A percentile compares a stretch with the other conserved stretches of the same genome.
Evolutionary conservation across 768 basidiomycete species (phyloP).

Genomic region (Russula sp.): DNA sequence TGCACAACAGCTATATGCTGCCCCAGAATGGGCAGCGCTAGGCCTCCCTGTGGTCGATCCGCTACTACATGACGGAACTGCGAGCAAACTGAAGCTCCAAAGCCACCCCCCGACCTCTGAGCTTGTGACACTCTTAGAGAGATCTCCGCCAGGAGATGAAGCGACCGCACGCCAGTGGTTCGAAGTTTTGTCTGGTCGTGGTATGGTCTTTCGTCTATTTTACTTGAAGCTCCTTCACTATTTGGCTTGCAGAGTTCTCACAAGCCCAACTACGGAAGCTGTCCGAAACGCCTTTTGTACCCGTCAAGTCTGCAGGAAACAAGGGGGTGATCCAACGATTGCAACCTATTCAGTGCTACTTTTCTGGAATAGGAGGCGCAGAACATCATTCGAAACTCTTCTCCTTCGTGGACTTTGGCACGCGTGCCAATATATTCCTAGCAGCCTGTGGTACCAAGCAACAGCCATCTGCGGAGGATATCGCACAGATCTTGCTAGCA

Average conservation of each 20-base stretch:
- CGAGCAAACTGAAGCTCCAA: conserved; percentile 59
- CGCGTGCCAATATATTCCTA: conserved; percentile 76
- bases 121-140: conserved; percentile 54
- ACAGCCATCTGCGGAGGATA: conserved; percentile 82
- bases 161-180: conserved; percentile 61
- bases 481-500: conserved; percentile 60
- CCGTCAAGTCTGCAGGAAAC: conserved; percentile 37
- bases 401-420: conserved; percentile 84
- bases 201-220: conserved; percentile 34
- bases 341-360: conserved; percentile 63
- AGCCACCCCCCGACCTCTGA: conserved; percentile 60
- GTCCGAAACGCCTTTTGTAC: conserved; percentile 60
- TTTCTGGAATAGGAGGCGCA: conserved; percentile 46
- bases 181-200: conserved; percentile 54
- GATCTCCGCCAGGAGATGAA: conserved; percentile 51
- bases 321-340: conserved; percentile 29
- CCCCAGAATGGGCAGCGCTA: conserved; percentile 60
- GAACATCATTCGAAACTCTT: conserved; percentile 78
- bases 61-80: conserved; percentile 43
- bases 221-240: neutral
- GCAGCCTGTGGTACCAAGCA: conserved; percentile 80
- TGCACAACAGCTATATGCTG: conserved; percentile 60
- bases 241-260: conserved; percentile 46
- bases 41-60: conserved; percentile 69
- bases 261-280: conserved; percentile 49